Evolutionary conservation across 768 basidiomycete genomes (phyloP), one percentile per base, ranked within the genome.

Genomic region (Baorangia bicolor): DNA sequence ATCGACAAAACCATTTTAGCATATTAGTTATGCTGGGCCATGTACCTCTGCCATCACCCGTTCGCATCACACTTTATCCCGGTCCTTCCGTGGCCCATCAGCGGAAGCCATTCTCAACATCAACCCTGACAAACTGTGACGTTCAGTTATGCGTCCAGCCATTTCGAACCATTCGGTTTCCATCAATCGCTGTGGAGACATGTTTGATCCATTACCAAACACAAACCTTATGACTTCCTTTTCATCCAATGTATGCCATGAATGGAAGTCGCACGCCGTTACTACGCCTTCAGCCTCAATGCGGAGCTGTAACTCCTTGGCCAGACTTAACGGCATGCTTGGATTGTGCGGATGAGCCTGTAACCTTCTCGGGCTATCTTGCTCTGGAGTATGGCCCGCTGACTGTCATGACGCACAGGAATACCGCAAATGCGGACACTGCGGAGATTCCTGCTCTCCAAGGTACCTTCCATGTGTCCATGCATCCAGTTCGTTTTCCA

Each of bases 301-400:
- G 12, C 10, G 33, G 21, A 27, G 12, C 5, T 48, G 12, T 44
- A n/a, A 23, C n/a, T 30, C n/a, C 38, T 4, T n/a, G 5, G 16
- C 4, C 14, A 18, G 27, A 49, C n/a, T n/a, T 51, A 5, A 46
- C 43, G 53, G 35, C 59, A 57, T 41, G 45, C 35, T 60, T 25
- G 18, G 58, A 28, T 60, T 55, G 13, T 60, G 58, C 58, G 58
- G 58, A 30, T 6, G 21, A n/a, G 44, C 27, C 13, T 8, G n/a
- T 14, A 30, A 28, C 27, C 18, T 23, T 30, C 18, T 30, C 23
- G 3, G 8, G 42, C 21, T 38, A 30, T 9, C 20, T 18, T 18
- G 30, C 25, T 14, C 16, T 45, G 30, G 27, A 13, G 21, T 31
- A 20, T 27, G 39, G 21, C 33, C 33, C 28, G 10, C 18, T 25